These are phyloP conservation scores for Mycena crocata DNA, from an alignment of 768 basidiomycete genomes.

Conservation along the genomic window DNA sequence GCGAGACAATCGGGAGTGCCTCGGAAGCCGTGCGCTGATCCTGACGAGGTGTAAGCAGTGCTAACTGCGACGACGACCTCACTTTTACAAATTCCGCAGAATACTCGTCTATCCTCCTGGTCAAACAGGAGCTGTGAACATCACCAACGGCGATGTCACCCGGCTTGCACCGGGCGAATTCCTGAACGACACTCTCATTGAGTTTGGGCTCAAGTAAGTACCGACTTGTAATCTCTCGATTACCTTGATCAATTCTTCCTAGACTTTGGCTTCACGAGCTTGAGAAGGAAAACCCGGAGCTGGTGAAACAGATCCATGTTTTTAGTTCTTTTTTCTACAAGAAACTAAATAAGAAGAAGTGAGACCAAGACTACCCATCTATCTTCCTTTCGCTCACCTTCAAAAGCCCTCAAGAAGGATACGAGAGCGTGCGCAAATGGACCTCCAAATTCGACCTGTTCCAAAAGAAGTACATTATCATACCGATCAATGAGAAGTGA, in stretches of 20 bases:
- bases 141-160: conserved; percentile 82
- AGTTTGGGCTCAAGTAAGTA: conserved; percentile 92
- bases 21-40: conserved; percentile 50
- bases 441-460: conserved; percentile 91
- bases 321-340: conserved; percentile 99
- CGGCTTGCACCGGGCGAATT: conserved; percentile 86
- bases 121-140: conserved; percentile 79
- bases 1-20: conserved; percentile 46
- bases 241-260: conserved; percentile 17
- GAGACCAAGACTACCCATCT: conserved; percentile 34
- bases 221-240: neutral
- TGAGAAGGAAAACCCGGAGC: conserved; percentile 62
- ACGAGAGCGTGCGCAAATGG: conserved; percentile 92
- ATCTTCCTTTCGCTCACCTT: neutral
- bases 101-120: conserved; percentile 80
- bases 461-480: conserved; percentile 89
- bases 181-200: conserved; percentile 96
- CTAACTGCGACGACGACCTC: neutral
- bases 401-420: conserved; percentile 69
- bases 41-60: conserved; percentile 70
- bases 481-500: conserved; percentile 98
- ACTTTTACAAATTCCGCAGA: conserved; percentile 50
- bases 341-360: conserved; percentile 84
- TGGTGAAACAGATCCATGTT: conserved; percentile 83
- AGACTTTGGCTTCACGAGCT: conserved; percentile 80